Base-by-base conservation (phyloP, 495 filamentous ascomycete genomes). In the Talaromyces thailandensis region DNA sequence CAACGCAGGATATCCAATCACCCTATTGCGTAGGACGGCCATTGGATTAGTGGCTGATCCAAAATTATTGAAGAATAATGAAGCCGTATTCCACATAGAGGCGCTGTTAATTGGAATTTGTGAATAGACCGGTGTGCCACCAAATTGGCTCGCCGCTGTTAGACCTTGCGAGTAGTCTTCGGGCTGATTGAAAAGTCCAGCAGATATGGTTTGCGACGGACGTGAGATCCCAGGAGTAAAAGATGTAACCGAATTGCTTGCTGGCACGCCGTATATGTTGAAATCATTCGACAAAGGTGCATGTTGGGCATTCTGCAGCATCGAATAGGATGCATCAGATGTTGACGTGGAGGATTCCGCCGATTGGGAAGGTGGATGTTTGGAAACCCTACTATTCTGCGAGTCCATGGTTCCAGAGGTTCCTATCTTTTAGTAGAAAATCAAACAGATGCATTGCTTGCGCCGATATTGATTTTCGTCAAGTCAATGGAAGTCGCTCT, bases 331-430 rank as follows among this genome's bases (percentile, higher is more conserved):
- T 61, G 59, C 26, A 61, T 61, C 59, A 52, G 12, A n/a, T 23
- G 56, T 40, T 26, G 58, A 60, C 24, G 45, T 52, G 59, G 59
- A 61, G 25, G 67, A 62, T 56, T 66, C 63, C 62, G 68, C 62
- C 58, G 66, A 63, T 69, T 70, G 68, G 65, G 67, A 69, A 64
- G 65, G 65, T 65, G 64, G 58, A 55, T 64, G 66, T 63, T 63
- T 29, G 45, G 52, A 62, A 65, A 61, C 65, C 63, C 68, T 69
- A 67, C 68, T 62, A 62, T 70, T 68, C 64, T 65, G 66, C 68
- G 67, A 68, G 43, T 18, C 59, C 68, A 72, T 72, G 26, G 55
- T 57, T 57, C 55, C 51, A 55, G 12, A 18, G 51, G 11, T 55
- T 28, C 51, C 23, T 7, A 14, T 28, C 26, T 29, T 55, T 26